Evolutionary conservation across 2,329 filamentous ascomycete species (phyloP).

Genomic region (Fusarium pseudocircinatum): DNA sequence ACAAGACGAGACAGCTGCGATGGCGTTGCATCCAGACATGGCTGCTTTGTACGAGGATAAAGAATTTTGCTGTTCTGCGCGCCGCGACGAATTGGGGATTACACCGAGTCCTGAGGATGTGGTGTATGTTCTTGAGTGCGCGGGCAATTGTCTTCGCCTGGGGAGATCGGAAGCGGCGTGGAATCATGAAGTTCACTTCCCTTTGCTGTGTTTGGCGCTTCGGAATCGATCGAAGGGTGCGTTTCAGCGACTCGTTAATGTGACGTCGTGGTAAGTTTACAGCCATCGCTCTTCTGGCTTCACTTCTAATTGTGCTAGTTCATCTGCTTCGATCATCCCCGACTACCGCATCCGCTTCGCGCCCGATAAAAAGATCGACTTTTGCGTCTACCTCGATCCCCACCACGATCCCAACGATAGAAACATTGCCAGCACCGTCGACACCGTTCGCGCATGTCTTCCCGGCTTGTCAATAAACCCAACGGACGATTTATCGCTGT

Average conservation of each 20-base stretch:
- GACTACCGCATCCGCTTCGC: neutral
- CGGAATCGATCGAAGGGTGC: neutral
- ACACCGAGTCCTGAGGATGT: neutral
- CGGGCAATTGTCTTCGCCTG: neutral
- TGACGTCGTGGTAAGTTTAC: neutral
- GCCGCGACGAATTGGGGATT: neutral
- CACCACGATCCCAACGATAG: neutral
- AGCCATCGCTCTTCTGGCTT: accelerated
- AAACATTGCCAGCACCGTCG: neutral
- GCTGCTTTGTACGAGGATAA: neutral
- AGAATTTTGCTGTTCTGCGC: neutral
- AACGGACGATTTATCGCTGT: neutral
- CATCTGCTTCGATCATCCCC: neutral
- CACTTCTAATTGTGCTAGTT: neutral
- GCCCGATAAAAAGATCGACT: conserved; percentile 18
- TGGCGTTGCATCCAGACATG: neutral
- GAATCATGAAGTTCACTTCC: neutral
- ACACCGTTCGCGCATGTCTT: neutral
- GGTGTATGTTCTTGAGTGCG: neutral
- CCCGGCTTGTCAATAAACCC: neutral
- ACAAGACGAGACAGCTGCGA: neutral
- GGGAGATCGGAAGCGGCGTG: neutral
- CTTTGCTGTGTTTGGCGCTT: neutral
- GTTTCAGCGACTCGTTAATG: neutral
- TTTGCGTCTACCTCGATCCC: neutral